Percentiles rank a stretch among this genome's conserved stretches.
Evolutionary conservation across 768 basidiomycete species (phyloP).

Genomic region (Leccinellum luteum): DNA sequence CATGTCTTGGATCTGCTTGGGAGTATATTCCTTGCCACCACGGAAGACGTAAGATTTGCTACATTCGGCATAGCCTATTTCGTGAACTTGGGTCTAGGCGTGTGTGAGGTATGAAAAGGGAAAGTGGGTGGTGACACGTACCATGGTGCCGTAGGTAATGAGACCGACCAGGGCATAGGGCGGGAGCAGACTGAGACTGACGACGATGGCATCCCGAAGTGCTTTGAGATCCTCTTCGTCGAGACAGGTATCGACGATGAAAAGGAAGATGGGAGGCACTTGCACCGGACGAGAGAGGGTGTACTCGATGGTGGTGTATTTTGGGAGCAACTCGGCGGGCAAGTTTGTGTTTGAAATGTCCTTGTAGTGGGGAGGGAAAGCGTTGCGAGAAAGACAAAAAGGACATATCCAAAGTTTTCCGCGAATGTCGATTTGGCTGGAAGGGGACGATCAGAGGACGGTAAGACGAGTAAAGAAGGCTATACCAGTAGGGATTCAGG

Average conservation of each 20-base stretch:
- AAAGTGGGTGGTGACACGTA: constrained; percentile 31
- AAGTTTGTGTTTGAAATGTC: constrained; percentile 97
- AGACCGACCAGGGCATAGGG: constrained; percentile 93
- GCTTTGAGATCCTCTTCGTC: constrained; percentile 96
- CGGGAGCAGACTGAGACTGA: constrained; percentile 89
- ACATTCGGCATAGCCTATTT: constrained; percentile 94
- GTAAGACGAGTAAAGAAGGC: constrained; percentile 5
- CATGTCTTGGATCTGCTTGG: constrained; percentile 99
- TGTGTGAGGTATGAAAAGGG: not conserved
- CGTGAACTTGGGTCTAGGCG: constrained; percentile 92
- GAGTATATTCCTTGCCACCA: constrained; percentile 92
- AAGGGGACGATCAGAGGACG: constrained; percentile 7
- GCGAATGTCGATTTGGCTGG: constrained; percentile 96
- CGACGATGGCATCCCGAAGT: constrained; percentile 89
- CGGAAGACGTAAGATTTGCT: constrained; percentile 99
- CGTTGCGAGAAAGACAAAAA: constrained; percentile 94
- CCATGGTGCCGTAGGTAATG: constrained; percentile 98
- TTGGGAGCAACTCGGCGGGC: constrained; percentile 92
- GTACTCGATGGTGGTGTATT: constrained; percentile 99
- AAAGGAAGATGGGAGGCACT: constrained; percentile 94
- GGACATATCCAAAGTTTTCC: constrained; percentile 99
- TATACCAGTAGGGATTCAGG: constrained; percentile 94
- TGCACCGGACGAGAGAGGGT: constrained; percentile 90
- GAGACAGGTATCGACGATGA: constrained; percentile 95
- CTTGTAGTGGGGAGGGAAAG: constrained; percentile 98